Base-by-base conservation (phyloP, 2,329 filamentous ascomycete genomes). In the Parafenestella ontariensis region DNA sequence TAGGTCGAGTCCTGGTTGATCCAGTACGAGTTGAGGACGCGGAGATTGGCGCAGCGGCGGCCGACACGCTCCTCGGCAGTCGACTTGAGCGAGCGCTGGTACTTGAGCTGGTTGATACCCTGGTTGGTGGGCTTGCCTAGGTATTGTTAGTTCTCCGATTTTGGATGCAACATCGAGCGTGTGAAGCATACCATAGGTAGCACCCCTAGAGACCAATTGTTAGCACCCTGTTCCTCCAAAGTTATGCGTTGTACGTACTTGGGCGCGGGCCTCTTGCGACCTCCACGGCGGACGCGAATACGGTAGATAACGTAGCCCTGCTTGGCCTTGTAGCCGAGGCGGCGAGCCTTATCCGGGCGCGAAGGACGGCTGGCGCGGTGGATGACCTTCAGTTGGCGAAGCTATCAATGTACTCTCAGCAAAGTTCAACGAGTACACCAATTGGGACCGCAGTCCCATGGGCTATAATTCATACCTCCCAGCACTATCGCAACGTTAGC, bases 391-490 rank as follows among this genome's bases (percentile, higher is more conserved):
- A 98, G 86, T 87, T 98, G 94, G 86, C 94, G 93, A 83, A 96
- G 92, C 94, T 97, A 95, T 94, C 95, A 84, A 95, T 95, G 92
- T 90, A 97, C 92, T 97, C 93, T 97, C 93, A 97, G 94, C 92
- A 89, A 93, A 86, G 92, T 96, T 97, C 93, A 97, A 96, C 92
- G 92, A 96, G 92, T 96, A 83, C 81, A 84, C 76, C 80, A 82
- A 80, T 68, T 59, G 67, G 63, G 72, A 68, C 60, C 44, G 45
- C 45, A 56, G 54, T 59, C 62, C 63, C 62, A 62, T 56, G 46
- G 63, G 65, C 52, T 58, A 56, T 61, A 59, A 64, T 61, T 76
- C 79, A 77, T 81, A 94, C 94, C 91, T 99, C 95, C 95, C 95
- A 99, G 93, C 95, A 99, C 72, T 75, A 59, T 64, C 41, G 51